Evolutionary conservation across 2,329 filamentous ascomycete species (phyloP).

Genomic region (Fusarium sp.): DNA sequence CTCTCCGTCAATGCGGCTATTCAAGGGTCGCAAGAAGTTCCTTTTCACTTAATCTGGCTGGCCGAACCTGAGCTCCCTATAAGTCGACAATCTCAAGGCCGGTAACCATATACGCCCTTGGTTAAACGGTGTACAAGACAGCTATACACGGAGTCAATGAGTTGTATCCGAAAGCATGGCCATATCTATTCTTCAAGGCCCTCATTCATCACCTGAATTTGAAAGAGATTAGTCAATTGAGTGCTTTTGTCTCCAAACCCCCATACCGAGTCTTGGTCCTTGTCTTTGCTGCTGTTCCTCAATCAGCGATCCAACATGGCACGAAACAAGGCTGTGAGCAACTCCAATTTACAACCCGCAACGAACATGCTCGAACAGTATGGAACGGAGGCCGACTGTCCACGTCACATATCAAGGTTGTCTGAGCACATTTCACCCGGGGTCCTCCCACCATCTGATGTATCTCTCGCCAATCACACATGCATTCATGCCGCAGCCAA

Average conservation of each 20-base stretch:
- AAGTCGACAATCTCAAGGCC: too few relatives aligned
- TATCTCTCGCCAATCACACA: conserved; percentile 29
- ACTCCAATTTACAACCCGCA: not conserved
- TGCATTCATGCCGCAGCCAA: not conserved
- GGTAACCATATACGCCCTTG: too few relatives aligned
- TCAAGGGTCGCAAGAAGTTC: not conserved
- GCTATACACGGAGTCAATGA: not conserved
- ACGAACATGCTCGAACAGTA: conserved; percentile 14
- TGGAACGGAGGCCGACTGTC: conserved; percentile 11
- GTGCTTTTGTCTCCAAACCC: too few relatives aligned
- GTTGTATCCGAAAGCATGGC: too few relatives aligned
- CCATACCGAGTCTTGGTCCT: too few relatives aligned
- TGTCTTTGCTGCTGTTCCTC: not conserved
- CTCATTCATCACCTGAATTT: too few relatives aligned
- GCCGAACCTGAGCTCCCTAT: conserved; percentile 26
- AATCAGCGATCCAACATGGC: not conserved
- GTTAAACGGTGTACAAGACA: not conserved
- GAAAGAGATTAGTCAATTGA: too few relatives aligned
- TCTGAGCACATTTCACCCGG: not conserved
- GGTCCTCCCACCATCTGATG: conserved; percentile 14
- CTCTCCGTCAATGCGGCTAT: conserved; percentile 40
- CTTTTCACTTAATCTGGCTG: conserved; percentile 27
- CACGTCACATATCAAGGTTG: conserved; percentile 12
- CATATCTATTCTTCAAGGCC: too few relatives aligned
- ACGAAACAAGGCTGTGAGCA: not conserved